Percentiles rank a stretch among this genome's conserved stretches.
phyloP scores from a whole-genome alignment of 2,329 filamentous ascomycete species.

The Xylaria sp. region DNA sequence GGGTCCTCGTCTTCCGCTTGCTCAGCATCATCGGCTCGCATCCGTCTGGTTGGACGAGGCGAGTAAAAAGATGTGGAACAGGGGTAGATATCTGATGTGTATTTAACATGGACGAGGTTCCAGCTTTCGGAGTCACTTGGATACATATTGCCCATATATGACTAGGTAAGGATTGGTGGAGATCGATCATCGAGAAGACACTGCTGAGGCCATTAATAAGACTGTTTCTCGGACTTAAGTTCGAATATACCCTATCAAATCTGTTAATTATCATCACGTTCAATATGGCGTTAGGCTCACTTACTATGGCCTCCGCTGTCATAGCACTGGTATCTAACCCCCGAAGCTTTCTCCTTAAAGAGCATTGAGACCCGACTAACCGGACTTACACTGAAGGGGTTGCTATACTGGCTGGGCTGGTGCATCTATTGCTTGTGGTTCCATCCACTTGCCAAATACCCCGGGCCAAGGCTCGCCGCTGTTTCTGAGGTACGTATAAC shows the following conservation, averaged over 20 bases:
- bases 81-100: neutral
- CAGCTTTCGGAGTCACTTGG: neutral
- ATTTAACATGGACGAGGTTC: neutral
- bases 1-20: neutral
- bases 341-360: neutral
- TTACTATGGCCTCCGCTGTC: neutral
- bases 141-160: neutral
- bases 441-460: conserved; percentile 34
- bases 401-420: conserved; percentile 21
- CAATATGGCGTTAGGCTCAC: conserved; percentile 1
- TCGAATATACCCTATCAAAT: neutral
- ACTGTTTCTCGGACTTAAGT: neutral
- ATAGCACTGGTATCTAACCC: conserved; percentile 3
- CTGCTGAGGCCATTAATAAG: neutral
- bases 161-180: neutral
- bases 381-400: conserved; percentile 3
- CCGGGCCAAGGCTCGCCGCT: conserved; percentile 32
- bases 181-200: neutral
- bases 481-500: conserved; percentile 26
- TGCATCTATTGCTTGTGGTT: conserved; percentile 31
- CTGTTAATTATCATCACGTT: conserved; percentile 5
- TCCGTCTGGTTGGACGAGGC: neutral
- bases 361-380: neutral
- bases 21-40: neutral
- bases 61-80: neutral